Evolutionary conservation across 345 rosid genomes (phyloP).

Genomic region (Citrus mangshanensis): DNA sequence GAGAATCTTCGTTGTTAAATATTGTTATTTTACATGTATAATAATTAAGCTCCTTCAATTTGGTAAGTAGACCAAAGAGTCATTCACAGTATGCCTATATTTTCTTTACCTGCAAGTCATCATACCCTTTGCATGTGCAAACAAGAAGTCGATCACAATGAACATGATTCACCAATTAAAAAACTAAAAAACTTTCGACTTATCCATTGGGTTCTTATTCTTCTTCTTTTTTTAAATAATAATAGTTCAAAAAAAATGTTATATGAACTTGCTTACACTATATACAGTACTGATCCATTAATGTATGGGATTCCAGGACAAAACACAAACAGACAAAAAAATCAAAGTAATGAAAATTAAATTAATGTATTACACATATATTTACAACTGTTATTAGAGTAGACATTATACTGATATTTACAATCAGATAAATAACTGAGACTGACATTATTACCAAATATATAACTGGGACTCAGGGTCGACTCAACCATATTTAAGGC

Average conservation of each 20-base stretch:
- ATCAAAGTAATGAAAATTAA: not conserved
- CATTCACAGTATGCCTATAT: not conserved
- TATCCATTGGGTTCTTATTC: too few species aligned
- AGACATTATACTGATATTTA: too few species aligned
- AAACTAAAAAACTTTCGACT: not conserved
- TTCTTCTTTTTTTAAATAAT: too few species aligned
- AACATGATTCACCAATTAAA: not conserved
- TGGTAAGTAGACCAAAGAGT: not conserved
- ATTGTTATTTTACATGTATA: not conserved
- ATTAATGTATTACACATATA: too few species aligned
- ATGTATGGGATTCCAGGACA: not conserved
- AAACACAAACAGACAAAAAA: not conserved
- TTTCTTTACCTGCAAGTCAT: not conserved
- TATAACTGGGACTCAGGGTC: too few species aligned
- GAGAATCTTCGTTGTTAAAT: too few species aligned
- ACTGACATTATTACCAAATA: too few species aligned
- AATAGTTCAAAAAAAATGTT: too few species aligned
- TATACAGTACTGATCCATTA: too few species aligned
- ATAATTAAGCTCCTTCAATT: not conserved
- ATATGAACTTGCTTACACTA: too few species aligned
- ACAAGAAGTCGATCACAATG: not conserved
- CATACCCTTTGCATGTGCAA: not conserved
- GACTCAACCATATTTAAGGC: too few species aligned
- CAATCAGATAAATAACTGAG: too few species aligned
- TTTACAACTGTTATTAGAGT: fast-evolving